A percentile compares a stretch with the other conserved stretches of the same genome.
phyloP scores from a whole-genome alignment of 768 basidiomycete species.

The Cystobasidium onofrii region DNA sequence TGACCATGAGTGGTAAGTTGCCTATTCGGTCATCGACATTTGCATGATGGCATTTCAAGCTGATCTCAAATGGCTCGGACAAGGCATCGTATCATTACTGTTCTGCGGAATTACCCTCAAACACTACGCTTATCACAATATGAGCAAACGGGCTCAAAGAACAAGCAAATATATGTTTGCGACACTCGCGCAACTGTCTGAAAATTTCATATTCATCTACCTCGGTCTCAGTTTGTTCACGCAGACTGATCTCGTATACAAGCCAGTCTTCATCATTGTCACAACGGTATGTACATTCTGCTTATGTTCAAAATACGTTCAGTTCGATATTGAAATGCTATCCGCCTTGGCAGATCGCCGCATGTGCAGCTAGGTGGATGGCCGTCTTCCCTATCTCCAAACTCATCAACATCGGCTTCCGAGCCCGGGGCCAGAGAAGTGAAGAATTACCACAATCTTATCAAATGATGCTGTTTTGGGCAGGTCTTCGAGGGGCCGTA shows the following conservation, averaged over 20 bases:
- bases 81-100: constrained; percentile 87
- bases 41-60: constrained; percentile 37
- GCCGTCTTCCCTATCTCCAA: constrained; percentile 94
- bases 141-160: constrained; percentile 88
- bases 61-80: not conserved
- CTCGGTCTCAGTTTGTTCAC: constrained; percentile 97
- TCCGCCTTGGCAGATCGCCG: constrained; percentile 53
- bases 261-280: constrained; percentile 87
- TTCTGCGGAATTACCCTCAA: constrained; percentile 99
- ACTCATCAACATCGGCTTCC: constrained; percentile 84
- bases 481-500: constrained; percentile 88
- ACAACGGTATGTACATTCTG: constrained; percentile 54
- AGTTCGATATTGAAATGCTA: not conserved
- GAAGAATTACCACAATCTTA: constrained; percentile 87
- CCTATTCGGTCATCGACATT: not conserved
- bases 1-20: constrained; percentile 60
- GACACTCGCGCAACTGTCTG: constrained; percentile 83
- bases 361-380: constrained; percentile 87
- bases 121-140: constrained; percentile 99
- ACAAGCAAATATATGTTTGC: constrained; percentile 93
- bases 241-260: constrained; percentile 69
- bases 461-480: constrained; percentile 99
- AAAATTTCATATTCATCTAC: constrained; percentile 99
- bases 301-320: not conserved
- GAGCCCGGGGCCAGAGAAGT: constrained; percentile 62